Base-by-base conservation (phyloP, 345 rosid genomes). In the Mercurialis annua region DNA sequence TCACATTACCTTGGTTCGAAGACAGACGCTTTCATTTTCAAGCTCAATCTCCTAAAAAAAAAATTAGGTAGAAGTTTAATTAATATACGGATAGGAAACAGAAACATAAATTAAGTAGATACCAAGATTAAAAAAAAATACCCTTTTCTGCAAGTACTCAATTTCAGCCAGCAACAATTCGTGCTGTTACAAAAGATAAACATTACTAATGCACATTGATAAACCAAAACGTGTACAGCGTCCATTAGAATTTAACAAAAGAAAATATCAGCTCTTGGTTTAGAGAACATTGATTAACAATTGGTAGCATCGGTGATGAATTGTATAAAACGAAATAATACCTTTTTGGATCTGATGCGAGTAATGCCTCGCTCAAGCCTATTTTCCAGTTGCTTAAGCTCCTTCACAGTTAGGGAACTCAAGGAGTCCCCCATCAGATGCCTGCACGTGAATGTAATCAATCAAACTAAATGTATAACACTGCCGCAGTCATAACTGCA, bases 331-430 rank as follows among this genome's bases (percentile, higher is more conserved):
- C n/a, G n/a, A n/a, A n/a, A n/a, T n/a, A n/a, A n/a, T 86, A 94
- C 99, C 97, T 94, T 94, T 84, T 94, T 94, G 55, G 99, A 87
- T 75, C 98, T 86, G 76, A 94, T 89, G 70, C 98, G 78, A 6
- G 92, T 83, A 63, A 94, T 88, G 65, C 98, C 99, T 54, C 96
- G 85, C 63, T 94, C 99, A 60, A 94, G 98, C 80, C 93, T 87
- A 49, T 87, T 91, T 81, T 94, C 99, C 64, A 91, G 84, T 66
- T 91, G 98, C 83, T 91, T 94, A 49, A 94, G 87, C 83, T 94
- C 99, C 76, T 94, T 94, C 63, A 91, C 89, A 43, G 83, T 81
- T 55, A 91, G 83, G 65, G 86, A 59, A 68, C 97, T 86, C 79
- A 94, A 69, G 49, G 96, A 81, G 51, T 94, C 97, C 24, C 99